phyloP scores from a whole-genome alignment of 164 flowering plant species.

The Nelumbo lutea region DNA sequence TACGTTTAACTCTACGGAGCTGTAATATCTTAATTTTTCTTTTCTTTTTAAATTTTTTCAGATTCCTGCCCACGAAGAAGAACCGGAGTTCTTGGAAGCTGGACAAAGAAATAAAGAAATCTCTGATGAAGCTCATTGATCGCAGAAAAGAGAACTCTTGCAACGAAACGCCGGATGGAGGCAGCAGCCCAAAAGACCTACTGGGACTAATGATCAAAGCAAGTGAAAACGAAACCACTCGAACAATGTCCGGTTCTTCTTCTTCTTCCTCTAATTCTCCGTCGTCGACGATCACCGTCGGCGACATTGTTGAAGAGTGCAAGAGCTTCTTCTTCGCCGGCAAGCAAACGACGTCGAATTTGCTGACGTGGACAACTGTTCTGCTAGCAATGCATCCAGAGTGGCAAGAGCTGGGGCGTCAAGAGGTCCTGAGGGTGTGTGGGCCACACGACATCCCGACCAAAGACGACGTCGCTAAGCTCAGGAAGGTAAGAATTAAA shows the following conservation, averaged over 20 bases:
- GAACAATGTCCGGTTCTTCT: background rate
- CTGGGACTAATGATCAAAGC: constrained; percentile 65
- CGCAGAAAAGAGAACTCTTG: constrained; percentile 24
- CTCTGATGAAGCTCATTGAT: constrained; percentile 54
- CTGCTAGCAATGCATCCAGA: constrained; percentile 91
- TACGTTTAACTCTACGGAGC: background rate
- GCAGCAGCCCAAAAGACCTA: constrained; percentile 39
- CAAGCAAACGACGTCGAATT: constrained; percentile 83
- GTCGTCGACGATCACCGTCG: constrained; percentile 32
- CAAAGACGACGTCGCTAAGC: constrained; percentile 66
- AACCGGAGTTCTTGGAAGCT: constrained; percentile 73
- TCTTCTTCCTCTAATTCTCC: background rate
- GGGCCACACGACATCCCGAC: constrained; percentile 80
- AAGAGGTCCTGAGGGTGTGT: constrained; percentile 72
- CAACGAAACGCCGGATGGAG: constrained; percentile 5
- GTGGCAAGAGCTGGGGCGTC: constrained; percentile 92
- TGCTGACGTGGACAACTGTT: constrained; percentile 95
- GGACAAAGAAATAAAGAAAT: constrained; percentile 62
- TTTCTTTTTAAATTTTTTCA: constrained; percentile 14
- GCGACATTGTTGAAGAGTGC: constrained; percentile 94
- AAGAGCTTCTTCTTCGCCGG: constrained; percentile 97
- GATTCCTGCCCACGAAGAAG: constrained; percentile 72
- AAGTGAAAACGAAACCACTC: constrained; percentile 3
- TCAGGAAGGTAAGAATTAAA: constrained; percentile 57
- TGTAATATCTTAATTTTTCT: background rate